phyloP scores from a whole-genome alignment of 2,329 filamentous ascomycete genomes.

The Sclerotinia borealis region DNA sequence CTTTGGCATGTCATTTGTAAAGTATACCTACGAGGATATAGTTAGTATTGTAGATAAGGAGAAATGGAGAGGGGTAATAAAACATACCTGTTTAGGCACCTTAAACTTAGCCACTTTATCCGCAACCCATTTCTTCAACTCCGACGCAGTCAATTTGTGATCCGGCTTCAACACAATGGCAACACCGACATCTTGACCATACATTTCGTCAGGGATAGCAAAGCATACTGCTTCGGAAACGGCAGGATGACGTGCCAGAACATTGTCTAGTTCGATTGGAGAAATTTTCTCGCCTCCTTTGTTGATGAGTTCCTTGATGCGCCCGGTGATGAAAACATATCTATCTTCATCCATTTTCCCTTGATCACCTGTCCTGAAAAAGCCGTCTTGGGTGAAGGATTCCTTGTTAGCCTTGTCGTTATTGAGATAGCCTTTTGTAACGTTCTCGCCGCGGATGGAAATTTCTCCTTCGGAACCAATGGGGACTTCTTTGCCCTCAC shows the following conservation, averaged over 20 bases:
- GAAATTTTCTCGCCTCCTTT: conserved; percentile 88
- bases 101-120: conserved; percentile 77
- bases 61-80: background rate
- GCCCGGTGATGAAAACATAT: conserved; percentile 80
- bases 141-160: conserved; percentile 48
- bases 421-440: conserved; percentile 81
- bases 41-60: conserved; percentile 11
- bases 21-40: conserved; percentile 55
- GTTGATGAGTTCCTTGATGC: conserved; percentile 90
- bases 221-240: conserved; percentile 78
- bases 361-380: conserved; percentile 85
- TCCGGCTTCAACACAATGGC: conserved; percentile 69
- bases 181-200: conserved; percentile 75
- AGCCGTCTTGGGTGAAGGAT: conserved; percentile 68
- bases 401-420: conserved; percentile 69
- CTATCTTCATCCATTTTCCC: conserved; percentile 74
- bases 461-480: conserved; percentile 74
- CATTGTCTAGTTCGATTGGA: conserved; percentile 82
- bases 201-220: conserved; percentile 74
- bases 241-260: conserved; percentile 65
- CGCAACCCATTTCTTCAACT: conserved; percentile 62
- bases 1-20: conserved; percentile 80
- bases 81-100: conserved; percentile 68
- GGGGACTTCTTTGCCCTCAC: conserved; percentile 59
- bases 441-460: conserved; percentile 74